Percentiles rank a stretch among this genome's conserved stretches.
These are phyloP conservation scores for Tulasnella sp. DNA, from an alignment of 768 basidiomycete species.

Conservation along the genomic window DNA sequence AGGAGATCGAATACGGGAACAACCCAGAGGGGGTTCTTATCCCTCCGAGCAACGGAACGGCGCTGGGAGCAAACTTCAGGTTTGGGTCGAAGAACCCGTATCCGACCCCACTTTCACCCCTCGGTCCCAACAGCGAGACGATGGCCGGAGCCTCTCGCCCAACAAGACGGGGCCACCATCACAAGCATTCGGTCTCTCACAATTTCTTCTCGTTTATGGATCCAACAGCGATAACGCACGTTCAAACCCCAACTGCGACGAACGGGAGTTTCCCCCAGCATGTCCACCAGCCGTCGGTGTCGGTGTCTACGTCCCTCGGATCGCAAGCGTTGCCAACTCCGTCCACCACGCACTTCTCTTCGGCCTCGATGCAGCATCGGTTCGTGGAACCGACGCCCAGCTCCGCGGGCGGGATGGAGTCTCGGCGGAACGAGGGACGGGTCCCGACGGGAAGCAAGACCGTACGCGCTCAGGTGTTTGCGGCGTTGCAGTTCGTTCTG, in stretches of 20 bases:
- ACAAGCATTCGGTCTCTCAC: slow-evolving; percentile 92
- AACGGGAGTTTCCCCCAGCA: neutral
- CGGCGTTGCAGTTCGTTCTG: slow-evolving; percentile 45
- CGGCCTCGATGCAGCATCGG: slow-evolving; percentile 18
- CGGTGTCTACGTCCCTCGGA: neutral
- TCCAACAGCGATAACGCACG: slow-evolving; percentile 47
- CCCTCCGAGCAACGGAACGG: slow-evolving; percentile 41
- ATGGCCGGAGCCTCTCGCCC: slow-evolving; percentile 42
- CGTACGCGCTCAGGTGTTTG: slow-evolving; percentile 39
- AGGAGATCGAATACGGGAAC: slow-evolving; percentile 55
- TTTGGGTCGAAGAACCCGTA: slow-evolving; percentile 34
- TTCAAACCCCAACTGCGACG: neutral
- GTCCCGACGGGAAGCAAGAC: slow-evolving; percentile 4
- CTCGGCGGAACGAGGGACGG: neutral
- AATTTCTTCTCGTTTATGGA: slow-evolving; percentile 96
- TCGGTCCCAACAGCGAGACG: slow-evolving; percentile 39
- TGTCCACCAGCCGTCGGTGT: neutral
- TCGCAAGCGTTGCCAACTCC: slow-evolving; percentile 28
- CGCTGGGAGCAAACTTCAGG: slow-evolving; percentile 1
- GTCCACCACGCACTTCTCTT: slow-evolving; percentile 27
- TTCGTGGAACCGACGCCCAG: slow-evolving; percentile 29
- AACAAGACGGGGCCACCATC: slow-evolving; percentile 75
- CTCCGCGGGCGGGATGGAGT: slow-evolving; percentile 14
- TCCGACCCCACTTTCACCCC: slow-evolving; percentile 33
- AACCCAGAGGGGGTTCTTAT: slow-evolving; percentile 47